Percentiles rank a stretch among this genome's conserved stretches.
phyloP scores from a whole-genome alignment of 78 protist species.

The Goniomonas avonlea region DNA sequence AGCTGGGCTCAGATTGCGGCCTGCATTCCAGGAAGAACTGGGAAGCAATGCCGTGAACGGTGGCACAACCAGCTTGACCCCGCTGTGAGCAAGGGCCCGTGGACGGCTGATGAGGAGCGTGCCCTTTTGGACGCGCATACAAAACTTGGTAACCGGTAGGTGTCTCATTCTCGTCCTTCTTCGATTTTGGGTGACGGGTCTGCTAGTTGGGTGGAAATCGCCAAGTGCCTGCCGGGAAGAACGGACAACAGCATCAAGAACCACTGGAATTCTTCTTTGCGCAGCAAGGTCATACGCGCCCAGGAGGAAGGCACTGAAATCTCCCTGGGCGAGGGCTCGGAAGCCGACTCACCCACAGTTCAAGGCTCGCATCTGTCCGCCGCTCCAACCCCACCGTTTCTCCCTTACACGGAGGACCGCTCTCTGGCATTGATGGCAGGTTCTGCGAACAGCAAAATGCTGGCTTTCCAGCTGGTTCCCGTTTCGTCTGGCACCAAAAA shows the following conservation, averaged over 20 bases:
- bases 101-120: background rate
- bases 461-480: too few species aligned
- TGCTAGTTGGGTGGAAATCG: conserved; percentile 22
- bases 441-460: too few species aligned
- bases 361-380: too few species aligned
- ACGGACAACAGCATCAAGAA: conserved; percentile 32
- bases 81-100: background rate
- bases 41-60: conserved; percentile 17
- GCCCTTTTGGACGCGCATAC: background rate
- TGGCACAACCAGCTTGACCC: background rate
- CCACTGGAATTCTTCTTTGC: conserved; percentile 23
- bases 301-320: too few species aligned
- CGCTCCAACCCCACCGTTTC: too few species aligned
- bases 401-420: too few species aligned
- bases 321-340: too few species aligned
- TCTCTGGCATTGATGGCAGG: too few species aligned
- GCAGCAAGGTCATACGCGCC: conserved; percentile 1
- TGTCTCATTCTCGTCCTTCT: too few species aligned
- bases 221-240: conserved; percentile 7
- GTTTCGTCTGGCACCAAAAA: too few species aligned
- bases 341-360: too few species aligned
- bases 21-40: background rate
- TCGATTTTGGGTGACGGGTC: too few species aligned
- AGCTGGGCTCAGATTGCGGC: background rate
- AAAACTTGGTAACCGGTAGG: background rate